Percentiles rank a stretch among this genome's conserved stretches.
phyloP scores from a whole-genome alignment of 371 early-diverging fungal genomes.

The Chytridium lagenaria region DNA sequence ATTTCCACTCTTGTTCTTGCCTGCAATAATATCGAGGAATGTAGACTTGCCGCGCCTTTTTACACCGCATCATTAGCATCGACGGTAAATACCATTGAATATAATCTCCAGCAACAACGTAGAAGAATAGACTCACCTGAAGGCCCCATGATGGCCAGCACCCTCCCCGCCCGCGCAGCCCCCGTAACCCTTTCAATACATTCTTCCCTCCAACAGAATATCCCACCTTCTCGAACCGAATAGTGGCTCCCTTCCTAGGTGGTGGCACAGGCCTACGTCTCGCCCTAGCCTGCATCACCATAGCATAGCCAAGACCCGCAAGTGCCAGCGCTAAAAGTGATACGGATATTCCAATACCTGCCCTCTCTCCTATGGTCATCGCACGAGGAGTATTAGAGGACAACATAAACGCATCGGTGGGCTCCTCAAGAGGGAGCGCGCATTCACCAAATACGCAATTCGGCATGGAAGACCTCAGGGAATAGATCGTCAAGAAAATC shows the following conservation, averaged over 20 bases:
- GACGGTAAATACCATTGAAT: neutral
- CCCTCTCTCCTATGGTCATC: conserved; percentile 41
- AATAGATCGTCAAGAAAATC: conserved; percentile 59
- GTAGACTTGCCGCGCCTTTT: conserved; percentile 78
- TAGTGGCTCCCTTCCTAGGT: conserved; percentile 34
- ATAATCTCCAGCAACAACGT: conserved; percentile 32
- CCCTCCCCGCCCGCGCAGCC: conserved; percentile 77
- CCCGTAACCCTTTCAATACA: conserved; percentile 73
- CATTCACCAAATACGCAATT: conserved; percentile 68
- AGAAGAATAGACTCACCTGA: conserved; percentile 46
- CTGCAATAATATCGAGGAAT: conserved; percentile 87
- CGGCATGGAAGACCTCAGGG: conserved; percentile 59
- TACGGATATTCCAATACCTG: conserved; percentile 40
- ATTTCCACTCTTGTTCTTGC: conserved; percentile 76
- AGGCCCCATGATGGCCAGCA: conserved; percentile 84
- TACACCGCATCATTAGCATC: neutral
- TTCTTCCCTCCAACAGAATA: conserved; percentile 39
- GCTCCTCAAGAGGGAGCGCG: conserved; percentile 42
- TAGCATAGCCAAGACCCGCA: conserved; percentile 31
- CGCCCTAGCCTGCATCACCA: conserved; percentile 26
- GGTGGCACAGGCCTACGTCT: conserved; percentile 29
- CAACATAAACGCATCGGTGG: conserved; percentile 19
- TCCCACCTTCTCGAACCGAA: conserved; percentile 32
- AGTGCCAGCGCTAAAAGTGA: conserved; percentile 12
- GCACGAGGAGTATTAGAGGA: neutral